A percentile compares a stretch with the other conserved stretches of the same genome.
These are phyloP conservation scores for Melaleuca quinquenervia DNA, from an alignment of 345 rosid species.

Conservation along the genomic window DNA sequence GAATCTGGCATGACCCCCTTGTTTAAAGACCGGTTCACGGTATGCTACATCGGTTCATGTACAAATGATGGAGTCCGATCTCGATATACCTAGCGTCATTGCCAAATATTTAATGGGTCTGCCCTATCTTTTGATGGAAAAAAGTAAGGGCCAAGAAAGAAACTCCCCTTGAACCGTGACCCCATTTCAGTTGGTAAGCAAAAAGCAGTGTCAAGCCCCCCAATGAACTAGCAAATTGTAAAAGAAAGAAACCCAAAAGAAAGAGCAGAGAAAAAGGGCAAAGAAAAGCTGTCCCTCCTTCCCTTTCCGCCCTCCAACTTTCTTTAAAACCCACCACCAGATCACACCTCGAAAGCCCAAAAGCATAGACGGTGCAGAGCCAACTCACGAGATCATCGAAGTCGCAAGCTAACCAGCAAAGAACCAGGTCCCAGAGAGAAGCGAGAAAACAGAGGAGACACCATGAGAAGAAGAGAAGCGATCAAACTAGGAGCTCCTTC, in stretches of 20 bases:
- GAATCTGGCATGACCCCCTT: background rate
- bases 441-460: background rate
- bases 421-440: background rate
- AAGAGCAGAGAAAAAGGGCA: constrained; percentile 4
- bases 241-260: constrained; percentile 5
- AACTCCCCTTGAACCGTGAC: constrained; percentile 9
- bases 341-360: background rate
- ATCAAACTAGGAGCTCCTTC: constrained; percentile 34
- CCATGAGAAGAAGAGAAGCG: constrained; percentile 67
- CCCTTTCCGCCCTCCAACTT: constrained; percentile 3
- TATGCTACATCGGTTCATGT: background rate
- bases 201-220: constrained; percentile 3
- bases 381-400: constrained; percentile 11
- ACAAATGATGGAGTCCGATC: background rate
- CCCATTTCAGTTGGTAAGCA: constrained; percentile 27
- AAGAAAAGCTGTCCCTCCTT: constrained; percentile 2
- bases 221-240: background rate
- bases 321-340: background rate
- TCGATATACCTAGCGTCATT: background rate
- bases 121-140: background rate
- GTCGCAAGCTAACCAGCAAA: background rate
- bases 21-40: background rate
- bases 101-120: background rate
- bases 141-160: constrained; percentile 19
- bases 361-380: background rate